Conservation (phyloP, 352 stramenopile species). For the Ochromonadaceae sp. region DNA sequence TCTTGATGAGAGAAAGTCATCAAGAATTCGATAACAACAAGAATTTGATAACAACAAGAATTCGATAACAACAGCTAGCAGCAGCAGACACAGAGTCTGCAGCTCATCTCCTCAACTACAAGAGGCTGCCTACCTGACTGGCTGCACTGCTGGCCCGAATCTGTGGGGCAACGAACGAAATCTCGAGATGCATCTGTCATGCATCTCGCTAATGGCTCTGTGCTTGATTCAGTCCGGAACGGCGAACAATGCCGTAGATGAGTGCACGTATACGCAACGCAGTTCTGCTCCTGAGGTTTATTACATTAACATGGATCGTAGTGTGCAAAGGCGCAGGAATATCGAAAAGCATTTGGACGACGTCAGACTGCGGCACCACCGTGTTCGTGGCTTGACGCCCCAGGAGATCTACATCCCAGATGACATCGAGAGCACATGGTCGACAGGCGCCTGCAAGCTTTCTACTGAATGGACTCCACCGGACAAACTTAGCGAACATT, state of each 20-base stretch:
- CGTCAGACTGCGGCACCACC: neutral
- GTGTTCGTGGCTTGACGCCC: neutral
- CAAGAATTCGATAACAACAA: neutral
- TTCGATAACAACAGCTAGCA: too few species aligned
- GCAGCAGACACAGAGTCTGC: neutral
- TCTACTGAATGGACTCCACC: neutral
- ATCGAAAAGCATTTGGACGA: conserved; percentile 2
- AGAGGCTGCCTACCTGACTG: too few species aligned
- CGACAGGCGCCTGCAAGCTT: neutral
- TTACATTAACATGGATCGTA: conserved; percentile 15
- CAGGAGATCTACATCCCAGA: conserved; percentile 1
- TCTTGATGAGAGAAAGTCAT: neutral
- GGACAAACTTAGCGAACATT: neutral
- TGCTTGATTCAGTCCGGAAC: too few species aligned
- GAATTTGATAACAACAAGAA: neutral
- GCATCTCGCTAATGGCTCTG: too few species aligned
- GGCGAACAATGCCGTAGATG: too few species aligned
- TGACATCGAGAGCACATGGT: conserved; percentile 12
- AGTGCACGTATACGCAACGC: neutral
- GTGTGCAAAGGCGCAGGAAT: neutral
- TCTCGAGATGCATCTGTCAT: too few species aligned
- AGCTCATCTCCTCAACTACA: neutral
- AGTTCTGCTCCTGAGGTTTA: conserved; percentile 11
- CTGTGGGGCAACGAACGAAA: too few species aligned
- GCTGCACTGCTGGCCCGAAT: too few species aligned